Evolutionary conservation across 495 filamentous ascomycete genomes (phyloP).

Genomic region (Penicillium paradoxum): DNA sequence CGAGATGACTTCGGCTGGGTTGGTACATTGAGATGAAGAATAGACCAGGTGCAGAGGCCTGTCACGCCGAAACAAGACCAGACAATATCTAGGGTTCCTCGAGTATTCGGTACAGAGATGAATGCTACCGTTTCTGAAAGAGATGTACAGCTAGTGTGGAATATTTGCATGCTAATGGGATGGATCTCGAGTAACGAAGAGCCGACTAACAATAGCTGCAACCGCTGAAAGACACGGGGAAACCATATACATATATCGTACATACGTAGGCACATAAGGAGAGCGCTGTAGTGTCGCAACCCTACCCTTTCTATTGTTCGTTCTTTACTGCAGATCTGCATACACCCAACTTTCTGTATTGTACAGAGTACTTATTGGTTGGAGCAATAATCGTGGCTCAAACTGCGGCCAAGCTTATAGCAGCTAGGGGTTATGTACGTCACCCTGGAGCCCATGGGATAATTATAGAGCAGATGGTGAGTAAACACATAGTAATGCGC

Average conservation of each 20-base stretch:
- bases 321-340: background rate
- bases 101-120: background rate
- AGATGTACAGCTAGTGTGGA: background rate
- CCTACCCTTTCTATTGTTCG: background rate
- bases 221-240: too few relatives aligned
- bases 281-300: background rate
- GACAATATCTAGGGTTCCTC: background rate
- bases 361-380: too few relatives aligned
- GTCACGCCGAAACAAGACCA: background rate
- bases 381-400: too few relatives aligned
- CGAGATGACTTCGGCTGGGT: background rate
- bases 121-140: background rate
- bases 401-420: too few relatives aligned
- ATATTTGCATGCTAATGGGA: background rate
- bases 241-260: background rate
- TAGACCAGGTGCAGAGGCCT: slow-evolving; percentile 1
- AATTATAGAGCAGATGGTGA: too few relatives aligned
- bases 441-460: too few relatives aligned
- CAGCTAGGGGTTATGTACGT: too few relatives aligned
- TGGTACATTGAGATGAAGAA: background rate
- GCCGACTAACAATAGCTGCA: background rate
- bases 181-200: background rate
- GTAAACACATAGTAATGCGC: too few relatives aligned
- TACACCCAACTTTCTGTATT: too few relatives aligned
- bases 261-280: background rate